These are phyloP conservation scores for Aspergillus amoenus DNA, from an alignment of 2,329 filamentous ascomycete species.

Conservation along the genomic window DNA sequence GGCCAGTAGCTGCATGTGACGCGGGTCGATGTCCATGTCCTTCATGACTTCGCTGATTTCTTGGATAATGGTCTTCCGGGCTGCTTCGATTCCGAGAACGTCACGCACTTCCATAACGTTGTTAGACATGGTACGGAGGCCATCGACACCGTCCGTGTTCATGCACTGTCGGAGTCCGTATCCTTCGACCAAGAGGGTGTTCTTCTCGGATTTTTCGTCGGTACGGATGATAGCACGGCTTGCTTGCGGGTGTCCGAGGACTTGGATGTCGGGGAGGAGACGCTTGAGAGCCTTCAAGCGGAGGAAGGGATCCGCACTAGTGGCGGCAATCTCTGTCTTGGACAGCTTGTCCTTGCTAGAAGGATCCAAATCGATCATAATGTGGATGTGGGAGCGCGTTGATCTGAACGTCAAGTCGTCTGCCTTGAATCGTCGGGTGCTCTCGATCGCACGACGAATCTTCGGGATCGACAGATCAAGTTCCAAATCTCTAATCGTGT, in stretches of 20 bases:
- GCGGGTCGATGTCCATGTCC: conserved; percentile 92
- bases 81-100: conserved; percentile 92
- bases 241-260: conserved; percentile 86
- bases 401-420: conserved; percentile 62
- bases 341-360: conserved; percentile 34
- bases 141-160: conserved; percentile 88
- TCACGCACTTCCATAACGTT: conserved; percentile 85
- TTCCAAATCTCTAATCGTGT: conserved; percentile 75
- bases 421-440: conserved; percentile 72
- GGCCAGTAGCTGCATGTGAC: conserved; percentile 94
- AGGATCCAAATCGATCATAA: conserved; percentile 60
- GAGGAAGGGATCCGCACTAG: conserved; percentile 46
- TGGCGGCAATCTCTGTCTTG: conserved; percentile 44
- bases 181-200: conserved; percentile 83
- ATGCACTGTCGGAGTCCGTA: conserved; percentile 89
- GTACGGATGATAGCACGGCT: conserved; percentile 86
- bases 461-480: conserved; percentile 73
- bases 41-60: conserved; percentile 91
- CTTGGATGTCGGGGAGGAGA: conserved; percentile 75
- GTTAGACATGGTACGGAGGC: conserved; percentile 73
- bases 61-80: conserved; percentile 79
- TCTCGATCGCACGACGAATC: conserved; percentile 74
- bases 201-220: conserved; percentile 65
- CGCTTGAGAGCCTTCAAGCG: conserved; percentile 84
- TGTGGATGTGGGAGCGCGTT: conserved; percentile 61